Conservation (phyloP, 1,139 yeast species). For the Yamadazyma pseudoaaseri region DNA sequence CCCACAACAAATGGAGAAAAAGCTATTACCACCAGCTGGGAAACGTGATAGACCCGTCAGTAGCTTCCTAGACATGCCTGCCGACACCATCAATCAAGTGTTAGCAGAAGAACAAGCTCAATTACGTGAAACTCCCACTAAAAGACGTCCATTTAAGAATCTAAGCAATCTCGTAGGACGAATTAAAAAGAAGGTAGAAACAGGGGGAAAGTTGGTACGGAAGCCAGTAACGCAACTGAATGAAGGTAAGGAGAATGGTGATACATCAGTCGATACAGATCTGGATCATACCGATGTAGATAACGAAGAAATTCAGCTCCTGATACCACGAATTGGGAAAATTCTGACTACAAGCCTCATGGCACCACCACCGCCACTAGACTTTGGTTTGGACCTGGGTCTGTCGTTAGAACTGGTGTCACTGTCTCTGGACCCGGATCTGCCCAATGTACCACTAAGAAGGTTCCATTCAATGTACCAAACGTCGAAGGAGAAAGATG, state of each 20-base stretch:
- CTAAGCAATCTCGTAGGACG: conserved; percentile 20
- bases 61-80: conserved; percentile 35
- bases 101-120: not conserved
- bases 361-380: not conserved
- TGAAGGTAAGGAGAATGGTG: not conserved
- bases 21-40: conserved; percentile 11
- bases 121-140: conserved; percentile 6
- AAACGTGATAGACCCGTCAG: conserved; percentile 30
- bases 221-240: not conserved
- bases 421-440: not conserved
- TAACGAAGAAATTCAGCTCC: not conserved
- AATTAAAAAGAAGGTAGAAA: conserved; percentile 12
- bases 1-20: conserved; percentile 5
- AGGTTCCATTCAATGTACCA: conserved; percentile 70
- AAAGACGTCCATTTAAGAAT: conserved; percentile 27
- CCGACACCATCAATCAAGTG: conserved; percentile 7
- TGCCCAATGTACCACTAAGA: conserved; percentile 26
- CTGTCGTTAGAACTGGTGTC: not conserved
- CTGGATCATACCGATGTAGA: conserved; percentile 1
- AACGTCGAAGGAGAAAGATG: conserved; percentile 37
- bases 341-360: not conserved
- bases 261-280: not conserved
- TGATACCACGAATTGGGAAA: not conserved
- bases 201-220: not conserved
- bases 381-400: not conserved